phyloP scores from a whole-genome alignment of 148 eudicot species.

The Pharnaceum exiguum region DNA sequence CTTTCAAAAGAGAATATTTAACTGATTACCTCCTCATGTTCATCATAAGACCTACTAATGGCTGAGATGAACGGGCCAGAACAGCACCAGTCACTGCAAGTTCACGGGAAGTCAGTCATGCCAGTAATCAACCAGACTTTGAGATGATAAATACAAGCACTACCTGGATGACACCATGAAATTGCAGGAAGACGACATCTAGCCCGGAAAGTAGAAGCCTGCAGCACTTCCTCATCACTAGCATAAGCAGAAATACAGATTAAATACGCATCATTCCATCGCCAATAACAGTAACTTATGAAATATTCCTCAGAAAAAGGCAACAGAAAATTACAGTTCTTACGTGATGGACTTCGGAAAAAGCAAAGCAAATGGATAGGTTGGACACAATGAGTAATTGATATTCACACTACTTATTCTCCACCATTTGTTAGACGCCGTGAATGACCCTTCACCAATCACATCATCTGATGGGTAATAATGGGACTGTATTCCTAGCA shows the following conservation, averaged over 20 bases:
- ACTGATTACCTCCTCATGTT: slow-evolving; percentile 84
- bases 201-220: slow-evolving; percentile 91
- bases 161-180: slow-evolving; percentile 88
- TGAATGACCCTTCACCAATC: slow-evolving; percentile 74
- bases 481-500: slow-evolving; percentile 68
- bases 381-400: slow-evolving; percentile 63
- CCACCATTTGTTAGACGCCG: slow-evolving; percentile 71
- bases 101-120: background rate
- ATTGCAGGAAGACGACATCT: slow-evolving; percentile 82
- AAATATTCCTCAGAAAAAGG: background rate
- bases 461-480: slow-evolving; percentile 39
- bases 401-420: slow-evolving; percentile 80
- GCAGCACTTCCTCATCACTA: slow-evolving; percentile 85
- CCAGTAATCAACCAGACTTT: slow-evolving; percentile 6
- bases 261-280: slow-evolving; percentile 4
- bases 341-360: slow-evolving; percentile 86
- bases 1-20: background rate
- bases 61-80: slow-evolving; percentile 97
- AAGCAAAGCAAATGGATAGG: slow-evolving; percentile 94
- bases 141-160: slow-evolving; percentile 7
- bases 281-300: background rate
- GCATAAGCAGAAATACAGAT: slow-evolving; percentile 23
- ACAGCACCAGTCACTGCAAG: slow-evolving; percentile 80
- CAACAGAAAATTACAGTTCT: slow-evolving; percentile 17
- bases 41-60: slow-evolving; percentile 98